Conservation (phyloP, 2,329 filamentous ascomycete species). For the Grosmannia huntii region DNA sequence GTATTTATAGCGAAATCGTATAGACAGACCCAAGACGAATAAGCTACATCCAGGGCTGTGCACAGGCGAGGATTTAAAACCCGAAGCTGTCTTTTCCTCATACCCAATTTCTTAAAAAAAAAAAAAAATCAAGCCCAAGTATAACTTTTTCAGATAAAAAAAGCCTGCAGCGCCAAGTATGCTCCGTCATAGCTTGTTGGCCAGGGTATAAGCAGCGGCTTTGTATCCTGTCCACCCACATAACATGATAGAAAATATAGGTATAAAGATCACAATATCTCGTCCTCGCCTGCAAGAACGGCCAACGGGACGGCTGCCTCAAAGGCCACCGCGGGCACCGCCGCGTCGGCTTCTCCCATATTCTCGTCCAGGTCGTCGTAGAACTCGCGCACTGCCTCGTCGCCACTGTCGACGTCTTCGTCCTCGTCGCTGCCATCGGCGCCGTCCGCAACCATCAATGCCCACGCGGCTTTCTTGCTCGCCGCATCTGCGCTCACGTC, state of each 20-base stretch:
- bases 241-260: background rate
- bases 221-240: background rate
- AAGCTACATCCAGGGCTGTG: too few species aligned
- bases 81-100: background rate
- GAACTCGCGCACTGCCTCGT: slow-evolving; percentile 12
- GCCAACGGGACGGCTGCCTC: slow-evolving; percentile 3
- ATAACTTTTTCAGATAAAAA: background rate
- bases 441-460: slow-evolving; percentile 5
- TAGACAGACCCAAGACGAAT: too few species aligned
- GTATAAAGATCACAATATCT: slow-evolving; percentile 11
- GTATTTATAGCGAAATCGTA: too few species aligned
- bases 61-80: background rate
- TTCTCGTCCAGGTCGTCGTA: slow-evolving; percentile 9
- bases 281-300: slow-evolving; percentile 7
- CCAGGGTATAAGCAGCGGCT: background rate
- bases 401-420: slow-evolving; percentile 7
- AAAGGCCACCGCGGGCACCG: background rate
- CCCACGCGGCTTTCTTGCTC: slow-evolving; percentile 4
- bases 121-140: background rate
- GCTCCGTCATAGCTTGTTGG: background rate
- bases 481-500: slow-evolving; percentile 1
- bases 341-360: slow-evolving; percentile 4
- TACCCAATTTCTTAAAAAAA: background rate
- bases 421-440: slow-evolving; percentile 1
- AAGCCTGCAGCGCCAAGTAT: background rate